Evolutionary conservation across 2,329 filamentous ascomycete genomes (phyloP), one percentile per base, ranked within the genome.

Genomic region (Colletotrichum aenigma): DNA sequence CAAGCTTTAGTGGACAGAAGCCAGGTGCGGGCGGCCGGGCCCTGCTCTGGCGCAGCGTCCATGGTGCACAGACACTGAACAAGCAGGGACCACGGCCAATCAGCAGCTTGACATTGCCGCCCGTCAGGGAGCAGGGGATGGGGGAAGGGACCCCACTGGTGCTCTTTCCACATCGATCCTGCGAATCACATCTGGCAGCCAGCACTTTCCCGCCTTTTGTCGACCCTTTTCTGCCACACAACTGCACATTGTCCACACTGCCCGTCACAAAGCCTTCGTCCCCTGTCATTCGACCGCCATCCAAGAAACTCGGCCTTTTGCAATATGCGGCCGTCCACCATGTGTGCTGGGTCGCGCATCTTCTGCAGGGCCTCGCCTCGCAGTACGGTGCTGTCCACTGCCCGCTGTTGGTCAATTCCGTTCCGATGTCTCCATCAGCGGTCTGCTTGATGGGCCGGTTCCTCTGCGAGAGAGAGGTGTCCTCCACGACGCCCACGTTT

Each of bases 91-190:
- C 3, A 43, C 38, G 16, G 18, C 81, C 76, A 82, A 82, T 82
- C 72, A 80, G 21, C 28, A 32, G 15, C 62, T 30, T 28, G 43
- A 13, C 66, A 34, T 82, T 81, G 70, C 79, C 81, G 81, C 81
- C 81, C 79, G 75, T 73, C 71, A 60, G 78, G 77, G 76, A 76
- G 21, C 34, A 65, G 70, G 70, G 64, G 26, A 65, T 48, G 24
- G 48, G 58, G 58, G 34, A 68, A 36, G 74, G 16, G 56, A 28
- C 69, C 55, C 65, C 64, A 66, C 76, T 76, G 69, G 74, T 32
- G 52, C 58, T 65, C 64, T 74, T 38, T 36, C 48, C 58, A 43
- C 66, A 38, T 24, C 15, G 43, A 36, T 7, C 16, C 55, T 56
- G 62, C 66, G 61, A 70, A 74, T 74, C 66, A 74, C 74, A 62